Evolutionary conservation across 2,329 filamentous ascomycete genomes (phyloP).

Genomic region (Rhynchosporium graminicola): DNA sequence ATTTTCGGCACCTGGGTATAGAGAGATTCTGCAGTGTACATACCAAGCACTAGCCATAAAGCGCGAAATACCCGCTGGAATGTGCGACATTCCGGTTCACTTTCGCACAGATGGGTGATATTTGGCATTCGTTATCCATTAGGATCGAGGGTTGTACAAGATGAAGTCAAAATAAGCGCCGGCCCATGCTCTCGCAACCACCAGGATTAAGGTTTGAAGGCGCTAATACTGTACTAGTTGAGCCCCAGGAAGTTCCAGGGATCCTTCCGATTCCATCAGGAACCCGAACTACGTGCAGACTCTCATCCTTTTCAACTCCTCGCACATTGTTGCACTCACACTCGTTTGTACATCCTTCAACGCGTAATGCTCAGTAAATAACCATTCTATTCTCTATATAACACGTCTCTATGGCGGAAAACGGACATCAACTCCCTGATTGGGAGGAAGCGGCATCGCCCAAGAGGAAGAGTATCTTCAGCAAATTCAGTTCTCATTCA

Average conservation of each 20-base stretch:
- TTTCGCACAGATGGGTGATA: too few species aligned
- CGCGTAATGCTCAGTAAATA: conserved; percentile 14
- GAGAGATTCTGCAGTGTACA: too few species aligned
- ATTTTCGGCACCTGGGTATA: too few species aligned
- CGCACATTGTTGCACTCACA: conserved; percentile 22
- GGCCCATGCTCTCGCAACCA: too few species aligned
- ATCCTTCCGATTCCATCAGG: conserved; percentile 17
- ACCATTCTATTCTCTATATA: not conserved
- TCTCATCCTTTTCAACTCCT: conserved; percentile 1
- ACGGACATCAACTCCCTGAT: conserved; percentile 31
- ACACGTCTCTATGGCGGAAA: conserved; percentile 21
- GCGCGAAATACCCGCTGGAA: too few species aligned
- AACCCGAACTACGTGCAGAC: conserved; percentile 2
- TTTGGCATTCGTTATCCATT: too few species aligned
- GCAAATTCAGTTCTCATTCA: conserved; percentile 21
- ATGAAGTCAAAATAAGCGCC: not conserved
- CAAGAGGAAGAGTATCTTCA: conserved; percentile 26
- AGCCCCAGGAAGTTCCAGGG: conserved; percentile 17
- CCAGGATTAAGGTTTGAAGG: not conserved
- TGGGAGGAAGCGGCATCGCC: conserved; percentile 35
- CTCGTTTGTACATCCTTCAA: conserved; percentile 21
- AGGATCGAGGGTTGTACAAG: not conserved
- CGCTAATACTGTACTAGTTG: not conserved
- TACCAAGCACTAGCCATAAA: too few species aligned
- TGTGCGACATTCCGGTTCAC: too few species aligned